Percentiles rank a stretch among this genome's conserved stretches.
These are phyloP conservation scores for Dioscorea cayenensis DNA, from an alignment of 116 monocot species.

Conservation along the genomic window DNA sequence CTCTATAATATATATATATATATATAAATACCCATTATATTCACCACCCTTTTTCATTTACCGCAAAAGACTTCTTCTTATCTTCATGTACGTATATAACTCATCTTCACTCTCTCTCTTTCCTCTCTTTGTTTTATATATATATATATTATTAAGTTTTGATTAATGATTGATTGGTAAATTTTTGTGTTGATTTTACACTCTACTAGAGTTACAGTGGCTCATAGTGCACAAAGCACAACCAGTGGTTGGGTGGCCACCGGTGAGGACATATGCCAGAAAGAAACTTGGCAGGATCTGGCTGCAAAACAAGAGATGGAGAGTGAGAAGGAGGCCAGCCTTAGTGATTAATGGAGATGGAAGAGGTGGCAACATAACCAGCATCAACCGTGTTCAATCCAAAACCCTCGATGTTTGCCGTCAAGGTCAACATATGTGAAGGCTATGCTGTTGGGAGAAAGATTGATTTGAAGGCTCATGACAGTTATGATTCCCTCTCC, in stretches of 20 bases:
- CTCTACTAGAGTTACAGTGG: not conserved
- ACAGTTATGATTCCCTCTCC: conserved; percentile 58
- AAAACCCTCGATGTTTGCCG: conserved; percentile 41
- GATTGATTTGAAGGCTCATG: conserved; percentile 52
- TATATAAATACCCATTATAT: too few species aligned
- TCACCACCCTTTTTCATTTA: too few species aligned
- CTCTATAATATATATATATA: too few species aligned
- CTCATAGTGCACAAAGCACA: conserved; percentile 6
- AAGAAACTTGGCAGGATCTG: conserved; percentile 19
- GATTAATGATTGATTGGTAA: too few species aligned
- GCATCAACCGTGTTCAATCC: not conserved
- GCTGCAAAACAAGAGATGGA: conserved; percentile 10
- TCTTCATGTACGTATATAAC: too few species aligned
- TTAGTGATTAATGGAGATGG: not conserved
- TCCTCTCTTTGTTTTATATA: too few species aligned
- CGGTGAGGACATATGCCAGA: conserved; percentile 34
- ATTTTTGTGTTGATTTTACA: too few species aligned
- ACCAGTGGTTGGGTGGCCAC: conserved; percentile 66
- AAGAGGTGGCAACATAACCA: too few species aligned
- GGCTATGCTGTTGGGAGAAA: conserved; percentile 62
- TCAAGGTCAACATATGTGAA: conserved; percentile 83
- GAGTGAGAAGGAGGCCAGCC: conserved; percentile 13
- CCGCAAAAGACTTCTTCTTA: too few species aligned
- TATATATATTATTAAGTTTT: too few species aligned
- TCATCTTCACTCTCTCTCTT: too few species aligned